These are phyloP conservation scores for Eucalyptus tenuipes DNA, from an alignment of 345 rosid species.

Conservation along the genomic window DNA sequence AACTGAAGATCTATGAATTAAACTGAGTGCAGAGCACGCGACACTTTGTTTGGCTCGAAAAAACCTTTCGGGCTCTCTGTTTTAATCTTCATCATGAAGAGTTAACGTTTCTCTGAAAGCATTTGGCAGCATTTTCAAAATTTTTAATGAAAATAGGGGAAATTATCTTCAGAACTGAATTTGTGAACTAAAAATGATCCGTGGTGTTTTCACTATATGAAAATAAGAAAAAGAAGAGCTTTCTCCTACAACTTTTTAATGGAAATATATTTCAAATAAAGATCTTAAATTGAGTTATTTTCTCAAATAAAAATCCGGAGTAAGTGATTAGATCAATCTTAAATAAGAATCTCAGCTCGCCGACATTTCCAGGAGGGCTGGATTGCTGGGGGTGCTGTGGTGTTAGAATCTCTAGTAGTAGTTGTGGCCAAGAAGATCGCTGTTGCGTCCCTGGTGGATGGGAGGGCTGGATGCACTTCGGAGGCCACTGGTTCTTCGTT, in stretches of 20 bases:
- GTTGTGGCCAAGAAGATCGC: background rate
- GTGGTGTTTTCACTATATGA: background rate
- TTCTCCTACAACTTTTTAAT: too few species aligned
- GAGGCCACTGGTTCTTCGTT: background rate
- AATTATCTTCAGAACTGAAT: background rate
- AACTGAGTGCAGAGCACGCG: background rate
- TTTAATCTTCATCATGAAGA: background rate
- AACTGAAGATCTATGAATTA: background rate
- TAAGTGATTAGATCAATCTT: too few species aligned
- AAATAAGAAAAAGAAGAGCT: background rate
- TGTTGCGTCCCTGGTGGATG: background rate
- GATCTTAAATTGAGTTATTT: too few species aligned
- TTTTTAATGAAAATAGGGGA: background rate
- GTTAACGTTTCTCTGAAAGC: background rate
- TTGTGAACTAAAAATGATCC: background rate
- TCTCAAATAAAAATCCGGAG: too few species aligned
- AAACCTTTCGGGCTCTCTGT: background rate
- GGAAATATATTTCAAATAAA: too few species aligned
- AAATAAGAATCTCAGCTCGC: background rate
- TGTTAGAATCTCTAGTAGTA: background rate
- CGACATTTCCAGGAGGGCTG: background rate
- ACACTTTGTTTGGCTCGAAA: background rate
- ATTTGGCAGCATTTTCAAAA: background rate
- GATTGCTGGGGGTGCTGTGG: background rate
- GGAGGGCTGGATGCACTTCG: background rate